Conservation (phyloP, 1,139 yeast genomes). For the Entelexis sorbosivorans region DNA sequence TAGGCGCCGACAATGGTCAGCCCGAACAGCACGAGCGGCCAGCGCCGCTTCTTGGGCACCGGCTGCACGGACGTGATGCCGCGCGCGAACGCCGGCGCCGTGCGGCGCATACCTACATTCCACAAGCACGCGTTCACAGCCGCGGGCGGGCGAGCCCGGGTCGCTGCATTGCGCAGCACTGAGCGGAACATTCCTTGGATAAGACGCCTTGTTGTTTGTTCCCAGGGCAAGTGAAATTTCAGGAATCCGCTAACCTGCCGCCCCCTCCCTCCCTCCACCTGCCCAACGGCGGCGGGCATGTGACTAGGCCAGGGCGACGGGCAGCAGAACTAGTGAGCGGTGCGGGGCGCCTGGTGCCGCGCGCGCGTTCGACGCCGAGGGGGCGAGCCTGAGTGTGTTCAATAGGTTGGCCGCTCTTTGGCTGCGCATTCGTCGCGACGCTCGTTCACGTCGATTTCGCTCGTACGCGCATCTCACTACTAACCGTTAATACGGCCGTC, state of each 20-base stretch:
- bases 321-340: no score
- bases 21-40: constrained; percentile 16
- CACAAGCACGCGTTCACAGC: background rate
- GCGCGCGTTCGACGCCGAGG: no score
- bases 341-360: no score
- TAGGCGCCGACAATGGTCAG: constrained; percentile 12
- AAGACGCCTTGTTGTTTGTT: no score
- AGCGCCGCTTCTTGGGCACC: constrained; percentile 11
- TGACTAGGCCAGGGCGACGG: background rate
- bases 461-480: no score
- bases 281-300: background rate
- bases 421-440: no score
- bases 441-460: no score
- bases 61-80: constrained; percentile 17
- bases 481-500: background rate
- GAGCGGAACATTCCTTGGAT: background rate
- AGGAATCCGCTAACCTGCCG: no score
- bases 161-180: background rate
- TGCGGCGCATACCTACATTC: background rate
- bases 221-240: background rate
- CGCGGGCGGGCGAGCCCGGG: background rate
- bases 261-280: background rate
- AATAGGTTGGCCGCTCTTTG: no score
- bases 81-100: background rate
- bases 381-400: no score